Evolutionary conservation across 805 yeast genomes (phyloP).

Genomic region (Monosporozyma siamensis): DNA sequence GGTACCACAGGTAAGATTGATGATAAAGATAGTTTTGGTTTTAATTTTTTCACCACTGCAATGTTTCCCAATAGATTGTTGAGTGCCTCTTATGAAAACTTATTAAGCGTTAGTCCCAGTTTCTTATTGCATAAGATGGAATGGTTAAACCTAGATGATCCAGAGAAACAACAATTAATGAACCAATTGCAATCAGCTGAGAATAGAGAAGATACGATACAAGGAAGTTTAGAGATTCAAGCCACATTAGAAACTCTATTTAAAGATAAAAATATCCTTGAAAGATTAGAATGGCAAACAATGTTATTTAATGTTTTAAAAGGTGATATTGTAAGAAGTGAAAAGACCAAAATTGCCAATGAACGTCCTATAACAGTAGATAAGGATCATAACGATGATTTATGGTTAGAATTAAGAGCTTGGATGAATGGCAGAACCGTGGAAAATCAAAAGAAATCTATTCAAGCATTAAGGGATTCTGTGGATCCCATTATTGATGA

Average conservation of each 20-base stretch:
- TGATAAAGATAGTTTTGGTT: constrained; percentile 7
- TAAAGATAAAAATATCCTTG: constrained; percentile 40
- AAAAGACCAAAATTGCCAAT: constrained; percentile 65
- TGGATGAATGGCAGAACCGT: constrained; percentile 74
- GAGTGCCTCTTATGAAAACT: constrained; percentile 9
- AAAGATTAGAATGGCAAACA: constrained; percentile 91
- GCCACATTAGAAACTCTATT: constrained; percentile 13
- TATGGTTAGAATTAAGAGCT: constrained; percentile 85
- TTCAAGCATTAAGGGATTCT: constrained; percentile 56
- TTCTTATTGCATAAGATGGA: constrained; percentile 23
- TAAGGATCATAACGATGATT: constrained; percentile 31
- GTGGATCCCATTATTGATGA: constrained; percentile 69
- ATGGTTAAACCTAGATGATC: constrained; percentile 21
- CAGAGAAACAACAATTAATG: not conserved
- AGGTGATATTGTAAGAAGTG: constrained; percentile 89
- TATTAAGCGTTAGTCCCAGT: constrained; percentile 21
- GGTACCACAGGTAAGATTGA: constrained; percentile 9
- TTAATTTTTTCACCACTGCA: constrained; percentile 1
- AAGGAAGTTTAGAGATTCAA: constrained; percentile 4
- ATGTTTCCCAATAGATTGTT: constrained; percentile 3
- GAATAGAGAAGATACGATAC: not conserved
- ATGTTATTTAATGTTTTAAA: constrained; percentile 85
- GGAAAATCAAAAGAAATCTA: constrained; percentile 65
- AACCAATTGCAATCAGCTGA: not conserved
- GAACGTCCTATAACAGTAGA: constrained; percentile 30